A percentile compares a stretch with the other conserved stretches of the same genome.
Conservation (phyloP, 257 asterid genomes). For the Plantago ovata region DNA sequence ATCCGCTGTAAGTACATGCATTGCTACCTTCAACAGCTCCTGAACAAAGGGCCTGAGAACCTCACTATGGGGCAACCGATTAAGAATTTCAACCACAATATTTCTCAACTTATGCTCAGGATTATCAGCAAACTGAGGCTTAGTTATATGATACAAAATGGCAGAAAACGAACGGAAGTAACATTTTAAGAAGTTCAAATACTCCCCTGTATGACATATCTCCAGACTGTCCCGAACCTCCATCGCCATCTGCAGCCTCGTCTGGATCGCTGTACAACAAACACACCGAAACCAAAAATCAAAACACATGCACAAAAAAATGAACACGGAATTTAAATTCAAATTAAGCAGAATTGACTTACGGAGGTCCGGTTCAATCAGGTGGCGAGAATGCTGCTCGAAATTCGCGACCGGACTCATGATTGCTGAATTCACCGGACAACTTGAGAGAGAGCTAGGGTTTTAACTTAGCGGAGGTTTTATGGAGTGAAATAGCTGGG, state of each 20-base stretch:
- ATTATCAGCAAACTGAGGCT: slow-evolving; percentile 83
- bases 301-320: neutral
- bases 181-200: slow-evolving; percentile 82
- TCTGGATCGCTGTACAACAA: slow-evolving; percentile 60
- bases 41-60: slow-evolving; percentile 93
- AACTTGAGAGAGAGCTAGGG: no score
- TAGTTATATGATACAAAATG: slow-evolving; percentile 65
- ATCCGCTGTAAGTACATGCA: slow-evolving; percentile 85
- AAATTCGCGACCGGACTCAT: slow-evolving; percentile 95
- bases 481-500: no score
- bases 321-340: neutral
- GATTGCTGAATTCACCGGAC: slow-evolving; percentile 14
- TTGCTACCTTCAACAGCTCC: slow-evolving; percentile 96
- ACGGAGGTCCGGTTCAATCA: slow-evolving; percentile 75
- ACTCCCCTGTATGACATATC: slow-evolving; percentile 99
- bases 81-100: slow-evolving; percentile 81
- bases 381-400: slow-evolving; percentile 89
- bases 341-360: slow-evolving; percentile 20
- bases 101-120: slow-evolving; percentile 95
- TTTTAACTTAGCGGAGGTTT: no score
- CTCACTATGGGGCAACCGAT: slow-evolving; percentile 97
- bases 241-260: slow-evolving; percentile 91
- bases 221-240: slow-evolving; percentile 99
- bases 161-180: slow-evolving; percentile 89
- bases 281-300: neutral